These are phyloP conservation scores for Pythium rishiriense DNA, from an alignment of 352 stramenopile species.

Conservation along the genomic window DNA sequence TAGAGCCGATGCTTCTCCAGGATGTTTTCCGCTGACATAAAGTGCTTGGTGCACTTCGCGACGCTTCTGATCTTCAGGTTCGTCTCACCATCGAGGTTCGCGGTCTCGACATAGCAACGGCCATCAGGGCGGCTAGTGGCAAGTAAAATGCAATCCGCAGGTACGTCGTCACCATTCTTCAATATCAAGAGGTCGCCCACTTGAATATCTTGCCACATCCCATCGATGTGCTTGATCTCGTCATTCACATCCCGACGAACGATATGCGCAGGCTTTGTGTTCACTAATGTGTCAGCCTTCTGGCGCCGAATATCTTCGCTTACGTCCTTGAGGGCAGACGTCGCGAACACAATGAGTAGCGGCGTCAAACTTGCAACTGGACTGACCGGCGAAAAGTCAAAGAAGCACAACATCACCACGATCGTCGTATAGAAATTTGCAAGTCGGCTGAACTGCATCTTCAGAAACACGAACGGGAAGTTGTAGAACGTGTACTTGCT, in stretches of 20 bases:
- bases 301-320: constrained; percentile 79
- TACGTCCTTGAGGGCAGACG: constrained; percentile 86
- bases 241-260: constrained; percentile 57
- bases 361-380: constrained; percentile 83
- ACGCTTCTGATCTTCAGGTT: constrained; percentile 89
- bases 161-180: constrained; percentile 81
- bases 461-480: constrained; percentile 88
- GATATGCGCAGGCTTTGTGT: constrained; percentile 76
- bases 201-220: constrained; percentile 81
- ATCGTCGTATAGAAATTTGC: constrained; percentile 90
- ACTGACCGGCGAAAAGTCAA: constrained; percentile 84
- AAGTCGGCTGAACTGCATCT: constrained; percentile 90
- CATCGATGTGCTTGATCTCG: constrained; percentile 66
- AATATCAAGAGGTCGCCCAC: constrained; percentile 84
- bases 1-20: constrained; percentile 63
- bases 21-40: constrained; percentile 72
- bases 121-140: constrained; percentile 75
- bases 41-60: constrained; percentile 75
- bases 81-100: constrained; percentile 87
- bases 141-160: constrained; percentile 79
- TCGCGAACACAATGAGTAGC: constrained; percentile 87
- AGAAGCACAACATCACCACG: constrained; percentile 88
- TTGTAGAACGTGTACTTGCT: constrained; percentile 93
- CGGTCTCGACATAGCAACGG: constrained; percentile 84
- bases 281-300: constrained; percentile 77